These are phyloP conservation scores for Podila verticillata DNA, from an alignment of 192 early-diverging fungal species.

Conservation along the genomic window DNA sequence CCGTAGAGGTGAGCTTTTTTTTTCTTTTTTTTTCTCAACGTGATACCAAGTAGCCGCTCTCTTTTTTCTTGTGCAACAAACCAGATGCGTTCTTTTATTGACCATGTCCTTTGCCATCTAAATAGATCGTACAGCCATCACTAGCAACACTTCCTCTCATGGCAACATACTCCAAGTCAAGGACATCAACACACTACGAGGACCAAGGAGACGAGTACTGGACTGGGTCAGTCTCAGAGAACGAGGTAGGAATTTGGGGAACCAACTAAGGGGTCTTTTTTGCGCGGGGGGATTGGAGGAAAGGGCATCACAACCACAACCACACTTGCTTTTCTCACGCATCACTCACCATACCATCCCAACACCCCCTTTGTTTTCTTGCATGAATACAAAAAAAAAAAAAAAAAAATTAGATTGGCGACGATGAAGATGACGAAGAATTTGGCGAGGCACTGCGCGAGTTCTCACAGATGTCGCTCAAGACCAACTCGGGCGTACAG, in stretches of 20 bases:
- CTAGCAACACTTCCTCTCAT: background rate
- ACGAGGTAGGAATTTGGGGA: background rate
- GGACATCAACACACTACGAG: background rate
- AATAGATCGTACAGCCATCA: too few species aligned
- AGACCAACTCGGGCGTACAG: background rate
- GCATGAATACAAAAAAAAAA: too few species aligned
- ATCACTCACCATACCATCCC: background rate
- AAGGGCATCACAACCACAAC: too few species aligned
- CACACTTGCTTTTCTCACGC: background rate
- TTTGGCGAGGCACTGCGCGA: conserved; percentile 17
- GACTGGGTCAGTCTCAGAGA: background rate
- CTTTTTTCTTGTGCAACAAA: too few species aligned
- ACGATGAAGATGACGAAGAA: conserved; percentile 17
- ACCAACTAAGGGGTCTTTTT: conserved; percentile 14
- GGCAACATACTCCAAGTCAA: background rate
- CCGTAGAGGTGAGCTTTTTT: background rate
- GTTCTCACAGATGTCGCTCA: conserved; percentile 14
- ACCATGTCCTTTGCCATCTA: too few species aligned
- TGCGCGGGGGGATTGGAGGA: too few species aligned
- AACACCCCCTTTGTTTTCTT: background rate
- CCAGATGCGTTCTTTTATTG: too few species aligned
- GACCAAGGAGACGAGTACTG: conserved; percentile 19
- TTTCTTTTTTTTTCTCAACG: conserved; percentile 1
- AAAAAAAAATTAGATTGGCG: conserved; percentile 6
- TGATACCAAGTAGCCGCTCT: too few species aligned